A percentile compares a stretch with the other conserved stretches of the same genome.
Evolutionary conservation across 176 grass and related monocot species (phyloP).

Genomic region (Metroxylon sagu): DNA sequence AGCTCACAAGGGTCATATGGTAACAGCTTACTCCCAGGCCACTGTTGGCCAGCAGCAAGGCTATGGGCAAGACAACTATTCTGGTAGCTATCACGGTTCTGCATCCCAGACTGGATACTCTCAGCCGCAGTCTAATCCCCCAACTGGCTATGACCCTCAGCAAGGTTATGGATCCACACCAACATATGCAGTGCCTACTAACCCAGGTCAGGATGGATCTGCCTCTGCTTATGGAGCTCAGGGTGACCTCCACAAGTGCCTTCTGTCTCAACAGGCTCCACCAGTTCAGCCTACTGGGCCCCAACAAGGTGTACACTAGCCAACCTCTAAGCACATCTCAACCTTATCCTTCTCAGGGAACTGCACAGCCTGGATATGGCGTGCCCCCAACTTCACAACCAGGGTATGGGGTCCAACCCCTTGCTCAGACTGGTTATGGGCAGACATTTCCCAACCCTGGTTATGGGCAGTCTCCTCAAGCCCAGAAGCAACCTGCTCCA

Average conservation of each 20-base stretch:
- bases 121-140: constrained; percentile 26
- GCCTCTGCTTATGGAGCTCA: constrained; percentile 43
- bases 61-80: constrained; percentile 40
- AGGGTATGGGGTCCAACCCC: constrained; percentile 36
- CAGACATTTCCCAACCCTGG: constrained; percentile 11
- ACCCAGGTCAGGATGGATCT: constrained; percentile 44
- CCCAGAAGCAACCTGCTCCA: constrained; percentile 32
- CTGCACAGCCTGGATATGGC: constrained; percentile 35
- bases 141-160: constrained; percentile 58
- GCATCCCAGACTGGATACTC: constrained; percentile 47
- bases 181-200: constrained; percentile 1
- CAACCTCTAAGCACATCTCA: constrained; percentile 42
- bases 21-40: constrained; percentile 46
- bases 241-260: constrained; percentile 46
- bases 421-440: constrained; percentile 46
- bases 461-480: constrained; percentile 48
- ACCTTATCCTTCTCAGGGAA: constrained; percentile 49
- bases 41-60: constrained; percentile 30
- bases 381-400: constrained; percentile 34
- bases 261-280: constrained; percentile 54
- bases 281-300: constrained; percentile 23
- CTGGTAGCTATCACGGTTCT: constrained; percentile 37
- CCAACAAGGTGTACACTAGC: constrained; percentile 43
- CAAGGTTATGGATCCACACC: constrained; percentile 36
- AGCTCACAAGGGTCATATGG: constrained; percentile 20